Evolutionary conservation across 495 filamentous ascomycete species (phyloP).

Genomic region (Usnea hakonensis): DNA sequence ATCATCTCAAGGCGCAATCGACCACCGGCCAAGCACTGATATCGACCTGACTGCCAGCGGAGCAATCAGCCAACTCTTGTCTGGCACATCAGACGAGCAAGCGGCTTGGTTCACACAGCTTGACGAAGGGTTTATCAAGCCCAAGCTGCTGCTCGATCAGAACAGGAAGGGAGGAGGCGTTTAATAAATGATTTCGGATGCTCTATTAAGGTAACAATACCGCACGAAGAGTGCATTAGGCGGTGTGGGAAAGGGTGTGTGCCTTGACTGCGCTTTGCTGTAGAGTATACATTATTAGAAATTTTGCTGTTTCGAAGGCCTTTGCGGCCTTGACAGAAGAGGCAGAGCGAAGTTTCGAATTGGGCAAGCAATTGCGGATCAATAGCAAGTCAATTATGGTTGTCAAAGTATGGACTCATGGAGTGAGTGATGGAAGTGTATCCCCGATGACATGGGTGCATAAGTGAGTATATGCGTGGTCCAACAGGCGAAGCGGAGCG

Average conservation of each 20-base stretch:
- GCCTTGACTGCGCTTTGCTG: neutral
- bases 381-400: neutral
- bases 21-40: slow-evolving; percentile 21
- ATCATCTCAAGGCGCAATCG: slow-evolving; percentile 25
- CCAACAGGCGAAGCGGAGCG: slow-evolving; percentile 7
- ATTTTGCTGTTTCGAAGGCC: neutral
- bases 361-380: neutral
- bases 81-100: slow-evolving; percentile 76
- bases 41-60: slow-evolving; percentile 43
- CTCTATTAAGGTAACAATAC: neutral
- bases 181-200: neutral
- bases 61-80: slow-evolving; percentile 65
- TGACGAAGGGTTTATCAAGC: slow-evolving; percentile 96
- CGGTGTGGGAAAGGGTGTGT: neutral
- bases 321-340: neutral
- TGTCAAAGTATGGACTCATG: neutral
- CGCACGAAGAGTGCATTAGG: neutral
- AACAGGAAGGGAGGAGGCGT: slow-evolving; percentile 25
- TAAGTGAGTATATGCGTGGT: neutral
- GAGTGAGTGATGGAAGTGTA: neutral
- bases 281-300: neutral
- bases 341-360: neutral
- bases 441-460: neutral
- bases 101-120: slow-evolving; percentile 86
- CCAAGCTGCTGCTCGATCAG: slow-evolving; percentile 77